These are phyloP conservation scores for Phlebopus sp. DNA, from an alignment of 1,284 basidiomycete genomes.

Conservation along the genomic window DNA sequence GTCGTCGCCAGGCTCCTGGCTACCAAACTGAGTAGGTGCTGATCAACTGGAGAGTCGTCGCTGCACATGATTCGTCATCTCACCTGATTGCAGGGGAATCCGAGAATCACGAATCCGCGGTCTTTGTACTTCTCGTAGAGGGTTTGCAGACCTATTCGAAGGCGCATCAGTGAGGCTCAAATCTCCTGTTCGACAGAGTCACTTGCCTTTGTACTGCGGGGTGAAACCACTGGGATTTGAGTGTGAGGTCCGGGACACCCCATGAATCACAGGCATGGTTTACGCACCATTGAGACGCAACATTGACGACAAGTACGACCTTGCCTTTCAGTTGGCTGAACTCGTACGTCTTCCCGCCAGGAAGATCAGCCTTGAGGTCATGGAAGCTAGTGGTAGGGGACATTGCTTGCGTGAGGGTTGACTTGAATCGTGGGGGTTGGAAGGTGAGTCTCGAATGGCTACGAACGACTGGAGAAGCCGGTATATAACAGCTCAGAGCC, in stretches of 20 bases:
- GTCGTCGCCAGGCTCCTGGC: slow-evolving; percentile 76
- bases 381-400: slow-evolving; percentile 47
- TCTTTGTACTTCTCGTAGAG: slow-evolving; percentile 85
- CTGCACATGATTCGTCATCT: slow-evolving; percentile 12
- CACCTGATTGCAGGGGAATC: slow-evolving; percentile 93
- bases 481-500: not conserved
- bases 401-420: slow-evolving; percentile 20
- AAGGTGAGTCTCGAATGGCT: not conserved
- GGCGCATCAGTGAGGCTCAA: not conserved
- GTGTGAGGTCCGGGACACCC: not conserved
- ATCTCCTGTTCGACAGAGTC: not conserved
- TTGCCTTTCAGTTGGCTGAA: slow-evolving; percentile 73
- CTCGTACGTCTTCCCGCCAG: slow-evolving; percentile 50
- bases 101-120: slow-evolving; percentile 73
- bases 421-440: slow-evolving; percentile 12
- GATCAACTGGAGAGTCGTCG: not conserved
- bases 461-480: not conserved
- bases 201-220: slow-evolving; percentile 76
- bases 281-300: slow-evolving; percentile 68
- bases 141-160: slow-evolving; percentile 62
- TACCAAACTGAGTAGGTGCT: slow-evolving; percentile 52
- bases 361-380: slow-evolving; percentile 59
- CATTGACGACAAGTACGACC: slow-evolving; percentile 73
- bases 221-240: slow-evolving; percentile 68
- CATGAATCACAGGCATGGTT: not conserved